phyloP scores from a whole-genome alignment of 108 stramenopile species.

The Epithemia pelagica region DNA sequence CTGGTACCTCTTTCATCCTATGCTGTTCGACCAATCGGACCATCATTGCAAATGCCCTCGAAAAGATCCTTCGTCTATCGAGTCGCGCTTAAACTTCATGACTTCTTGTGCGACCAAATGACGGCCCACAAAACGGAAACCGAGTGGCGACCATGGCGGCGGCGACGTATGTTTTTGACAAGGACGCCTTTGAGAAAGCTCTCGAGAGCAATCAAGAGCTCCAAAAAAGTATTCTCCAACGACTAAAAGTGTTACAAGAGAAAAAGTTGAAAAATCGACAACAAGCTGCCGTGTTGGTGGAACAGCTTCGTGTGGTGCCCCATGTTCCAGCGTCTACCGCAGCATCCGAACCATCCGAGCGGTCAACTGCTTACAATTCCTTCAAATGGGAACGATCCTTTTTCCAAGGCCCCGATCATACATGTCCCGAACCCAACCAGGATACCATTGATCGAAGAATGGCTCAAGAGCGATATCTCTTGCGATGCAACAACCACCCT shows the following conservation, averaged over 20 bases:
- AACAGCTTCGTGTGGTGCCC: not conserved
- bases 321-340: not conserved
- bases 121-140: no score
- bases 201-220: not conserved
- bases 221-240: not conserved
- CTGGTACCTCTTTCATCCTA: no score
- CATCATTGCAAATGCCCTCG: no score
- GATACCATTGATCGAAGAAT: slow-evolving; percentile 9
- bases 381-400: slow-evolving; percentile 15
- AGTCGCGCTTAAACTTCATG: no score
- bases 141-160: no score
- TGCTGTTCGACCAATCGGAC: no score
- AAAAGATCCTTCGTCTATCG: no score
- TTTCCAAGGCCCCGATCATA: slow-evolving; percentile 31
- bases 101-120: no score
- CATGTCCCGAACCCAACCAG: slow-evolving; percentile 15
- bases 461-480: not conserved
- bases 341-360: not conserved
- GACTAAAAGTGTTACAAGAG: not conserved
- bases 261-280: not conserved
- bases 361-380: no score
- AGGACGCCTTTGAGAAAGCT: not conserved
- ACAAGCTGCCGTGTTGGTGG: not conserved
- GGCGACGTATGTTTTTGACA: not conserved
- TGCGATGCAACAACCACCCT: slow-evolving; percentile 1